These are phyloP conservation scores for Psilocybe azurescens DNA, from an alignment of 768 basidiomycete species.

Conservation along the genomic window DNA sequence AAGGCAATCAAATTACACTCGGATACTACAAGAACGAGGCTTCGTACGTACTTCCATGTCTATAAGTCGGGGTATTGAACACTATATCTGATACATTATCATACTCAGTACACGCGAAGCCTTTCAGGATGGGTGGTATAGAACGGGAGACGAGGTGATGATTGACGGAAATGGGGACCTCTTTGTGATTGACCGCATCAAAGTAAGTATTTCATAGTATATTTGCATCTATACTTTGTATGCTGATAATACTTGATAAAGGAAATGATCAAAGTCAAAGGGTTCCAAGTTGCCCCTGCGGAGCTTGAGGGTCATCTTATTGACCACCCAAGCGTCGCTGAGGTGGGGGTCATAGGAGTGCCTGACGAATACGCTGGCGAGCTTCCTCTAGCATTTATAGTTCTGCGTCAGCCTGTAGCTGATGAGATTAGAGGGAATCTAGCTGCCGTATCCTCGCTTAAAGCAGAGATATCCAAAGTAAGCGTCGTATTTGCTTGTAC, in stretches of 20 bases:
- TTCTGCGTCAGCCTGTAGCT: not conserved
- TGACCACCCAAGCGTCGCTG: slow-evolving; percentile 57
- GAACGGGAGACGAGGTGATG: slow-evolving; percentile 71
- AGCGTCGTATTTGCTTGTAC: not conserved
- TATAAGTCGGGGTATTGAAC: not conserved
- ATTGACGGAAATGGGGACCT: slow-evolving; percentile 56
- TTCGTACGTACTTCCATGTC: slow-evolving; percentile 48
- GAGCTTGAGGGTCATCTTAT: slow-evolving; percentile 67
- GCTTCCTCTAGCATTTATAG: slow-evolving; percentile 5
- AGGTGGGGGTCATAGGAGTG: slow-evolving; percentile 63
- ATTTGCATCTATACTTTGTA: not conserved
- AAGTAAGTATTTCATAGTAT: slow-evolving; percentile 41
- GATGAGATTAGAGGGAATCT: not conserved
- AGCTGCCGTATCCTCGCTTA: not conserved
- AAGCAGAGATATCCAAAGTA: not conserved
- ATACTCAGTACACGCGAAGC: not conserved
- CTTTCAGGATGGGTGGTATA: slow-evolving; percentile 42
- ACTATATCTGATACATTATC: not conserved
- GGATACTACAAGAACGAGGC: slow-evolving; percentile 58
- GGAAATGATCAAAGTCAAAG: slow-evolving; percentile 71
- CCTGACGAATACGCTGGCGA: slow-evolving; percentile 78
- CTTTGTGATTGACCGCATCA: slow-evolving; percentile 71
- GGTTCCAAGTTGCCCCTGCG: slow-evolving; percentile 62
- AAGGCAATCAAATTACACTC: slow-evolving; percentile 58
- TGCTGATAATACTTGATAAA: slow-evolving; percentile 21